phyloP scores from a whole-genome alignment of 768 basidiomycete species.

The Clathrus columnatus region DNA sequence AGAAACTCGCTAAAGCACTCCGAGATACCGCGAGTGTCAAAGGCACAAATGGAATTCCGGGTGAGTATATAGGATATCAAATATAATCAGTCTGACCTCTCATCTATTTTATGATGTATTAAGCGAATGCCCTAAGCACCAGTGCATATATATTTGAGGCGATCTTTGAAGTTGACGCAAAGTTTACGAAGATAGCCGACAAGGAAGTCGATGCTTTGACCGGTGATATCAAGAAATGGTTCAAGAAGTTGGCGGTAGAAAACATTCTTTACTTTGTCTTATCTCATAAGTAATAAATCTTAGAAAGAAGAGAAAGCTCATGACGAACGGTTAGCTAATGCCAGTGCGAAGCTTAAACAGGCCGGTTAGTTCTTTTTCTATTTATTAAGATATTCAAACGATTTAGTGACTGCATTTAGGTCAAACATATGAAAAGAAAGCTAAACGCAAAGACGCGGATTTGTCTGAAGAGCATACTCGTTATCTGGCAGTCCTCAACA shows the following conservation, averaged over 20 bases:
- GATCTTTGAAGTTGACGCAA: conserved; percentile 60
- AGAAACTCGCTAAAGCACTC: conserved; percentile 65
- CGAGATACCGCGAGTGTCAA: conserved; percentile 56
- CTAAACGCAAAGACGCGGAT: conserved; percentile 62
- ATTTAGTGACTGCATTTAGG: conserved; percentile 30
- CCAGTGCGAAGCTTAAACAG: conserved; percentile 69
- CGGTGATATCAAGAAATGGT: conserved; percentile 73
- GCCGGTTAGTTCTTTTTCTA: conserved; percentile 41
- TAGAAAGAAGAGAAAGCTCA: conserved; percentile 78
- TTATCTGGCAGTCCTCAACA: conserved; percentile 65
- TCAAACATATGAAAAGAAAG: conserved; percentile 68
- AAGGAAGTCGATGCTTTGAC: conserved; percentile 62
- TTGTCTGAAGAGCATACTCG: conserved; percentile 66
- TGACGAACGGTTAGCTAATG: conserved; percentile 57
- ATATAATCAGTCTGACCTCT: neutral
- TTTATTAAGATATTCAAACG: neutral
- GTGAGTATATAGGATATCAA: conserved; percentile 30
- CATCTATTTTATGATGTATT: conserved; percentile 6
- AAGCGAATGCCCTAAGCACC: conserved; percentile 61
- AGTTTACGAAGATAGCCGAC: conserved; percentile 66
- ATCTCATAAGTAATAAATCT: neutral
- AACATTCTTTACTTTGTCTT: neutral
- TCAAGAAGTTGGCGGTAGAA: conserved; percentile 62
- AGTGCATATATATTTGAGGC: conserved; percentile 61
- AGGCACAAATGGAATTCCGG: conserved; percentile 51